Evolutionary conservation across 805 yeast species (phyloP), one percentile per base, ranked within the genome.

Genomic region (Kodamaea jinghongensis): DNA sequence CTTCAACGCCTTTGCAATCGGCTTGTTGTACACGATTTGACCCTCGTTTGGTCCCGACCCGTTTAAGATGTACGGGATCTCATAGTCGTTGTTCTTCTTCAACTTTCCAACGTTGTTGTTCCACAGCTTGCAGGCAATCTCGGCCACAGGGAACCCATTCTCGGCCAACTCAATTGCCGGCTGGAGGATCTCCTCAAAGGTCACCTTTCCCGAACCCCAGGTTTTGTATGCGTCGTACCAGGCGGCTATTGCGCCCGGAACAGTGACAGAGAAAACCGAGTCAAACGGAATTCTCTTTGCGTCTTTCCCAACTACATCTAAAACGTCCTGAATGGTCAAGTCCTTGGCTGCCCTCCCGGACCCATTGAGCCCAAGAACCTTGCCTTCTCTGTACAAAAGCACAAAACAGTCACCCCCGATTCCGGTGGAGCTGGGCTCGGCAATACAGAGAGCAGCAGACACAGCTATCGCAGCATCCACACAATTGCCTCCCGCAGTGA

Each of bases 211-310:
- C 17, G 85, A 78, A 1, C 95, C 93, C 86, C 89, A 85, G 43
- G 60, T 65, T 30, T 76, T 79, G 28, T 75, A 62, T 2, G 86
- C 75, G 56, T 85, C 93, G 32, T 71, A 56, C 93, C 93, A 86
- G 0, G 87, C 91, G 4, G 87, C 86, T 34, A 84, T 71, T 1
- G 87, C 82, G 4, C 95, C 95, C 0, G 93, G 93, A 4, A 85
- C 89, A 37, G 80, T 81, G 6, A 81, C 76, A 0, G 83, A 61
- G 42, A 77, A 78, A 3, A 79, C 73, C 2, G 86, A 80, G 22
- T 63, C 63, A 9, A 51, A 51, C 0, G 78, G 78, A 22, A 84
- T 64, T 51, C 87, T 70, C 17, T 63, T 60, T 28, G 76, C 66
- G 7, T 66, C 56, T 29, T 74, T 61, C 12, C 75, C 76, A 14